Percentiles rank a stretch among this genome's conserved stretches.
Conservation (phyloP, 2,329 filamentous ascomycete species). For the Paramyrothecium roridum region DNA sequence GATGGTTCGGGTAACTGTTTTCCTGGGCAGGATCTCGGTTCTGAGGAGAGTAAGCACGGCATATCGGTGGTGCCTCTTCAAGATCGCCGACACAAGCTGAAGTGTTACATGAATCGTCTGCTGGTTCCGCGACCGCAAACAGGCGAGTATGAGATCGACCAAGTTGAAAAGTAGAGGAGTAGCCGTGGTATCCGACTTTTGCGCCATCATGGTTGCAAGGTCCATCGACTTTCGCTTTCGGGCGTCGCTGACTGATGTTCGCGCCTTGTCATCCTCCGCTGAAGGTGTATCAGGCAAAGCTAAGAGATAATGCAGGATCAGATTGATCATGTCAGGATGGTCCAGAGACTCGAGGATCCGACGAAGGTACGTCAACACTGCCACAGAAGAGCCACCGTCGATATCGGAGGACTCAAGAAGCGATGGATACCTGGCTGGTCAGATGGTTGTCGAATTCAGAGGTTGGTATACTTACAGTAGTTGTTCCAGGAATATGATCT, state of each 20-base stretch:
- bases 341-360: conserved; percentile 89
- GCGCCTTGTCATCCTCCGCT: conserved; percentile 29
- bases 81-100: conserved; percentile 79
- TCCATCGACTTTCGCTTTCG: conserved; percentile 88
- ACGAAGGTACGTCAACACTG: conserved; percentile 88
- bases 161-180: conserved; percentile 91
- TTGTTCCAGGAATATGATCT: conserved; percentile 93
- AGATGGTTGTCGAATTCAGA: neutral
- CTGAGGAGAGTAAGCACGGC: conserved; percentile 74
- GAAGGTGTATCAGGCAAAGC: conserved; percentile 64
- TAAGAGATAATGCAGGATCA: conserved; percentile 88
- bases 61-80: conserved; percentile 85
- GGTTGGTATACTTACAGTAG: conserved; percentile 61
- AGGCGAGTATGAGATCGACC: conserved; percentile 84
- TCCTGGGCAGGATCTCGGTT: conserved; percentile 55
- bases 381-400: conserved; percentile 93
- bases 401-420: conserved; percentile 95
- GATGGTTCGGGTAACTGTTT: conserved; percentile 59
- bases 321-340: conserved; percentile 89
- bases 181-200: conserved; percentile 67
- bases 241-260: conserved; percentile 60
- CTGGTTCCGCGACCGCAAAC: conserved; percentile 76
- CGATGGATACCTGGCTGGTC: conserved; percentile 73
- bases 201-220: conserved; percentile 73
- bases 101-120: conserved; percentile 90